Evolutionary conservation across 768 basidiomycete species (phyloP).

Genomic region (Tulasnella sp.): DNA sequence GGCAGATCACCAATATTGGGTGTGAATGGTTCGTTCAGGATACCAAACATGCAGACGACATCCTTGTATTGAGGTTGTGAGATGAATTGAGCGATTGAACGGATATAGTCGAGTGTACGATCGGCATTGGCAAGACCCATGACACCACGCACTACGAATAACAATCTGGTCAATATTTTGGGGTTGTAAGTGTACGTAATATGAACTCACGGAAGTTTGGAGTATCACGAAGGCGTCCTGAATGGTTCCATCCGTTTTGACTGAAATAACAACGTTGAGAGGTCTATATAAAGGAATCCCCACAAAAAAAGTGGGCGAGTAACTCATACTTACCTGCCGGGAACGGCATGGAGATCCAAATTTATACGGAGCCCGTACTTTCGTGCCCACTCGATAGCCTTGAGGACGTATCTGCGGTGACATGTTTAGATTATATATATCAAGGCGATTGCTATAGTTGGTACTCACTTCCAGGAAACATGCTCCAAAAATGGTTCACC

Average conservation of each 20-base stretch:
- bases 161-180: slow-evolving; percentile 18
- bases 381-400: slow-evolving; percentile 65
- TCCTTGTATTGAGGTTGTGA: slow-evolving; percentile 57
- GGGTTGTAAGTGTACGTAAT: slow-evolving; percentile 16
- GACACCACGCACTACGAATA: slow-evolving; percentile 40
- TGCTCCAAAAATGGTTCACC: slow-evolving; percentile 65
- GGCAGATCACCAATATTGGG: slow-evolving; percentile 20
- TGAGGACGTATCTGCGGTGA: slow-evolving; percentile 49
- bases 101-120: slow-evolving; percentile 60
- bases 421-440: slow-evolving; percentile 1
- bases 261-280: neutral
- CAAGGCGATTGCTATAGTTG: neutral
- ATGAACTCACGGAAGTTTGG: slow-evolving; percentile 7
- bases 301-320: neutral
- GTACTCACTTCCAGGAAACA: slow-evolving; percentile 56
- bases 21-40: slow-evolving; percentile 28
- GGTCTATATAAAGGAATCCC: neutral
- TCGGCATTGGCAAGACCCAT: slow-evolving; percentile 85
- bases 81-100: slow-evolving; percentile 68
- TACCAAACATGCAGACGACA: slow-evolving; percentile 33
- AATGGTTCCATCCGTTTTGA: slow-evolving; percentile 39
- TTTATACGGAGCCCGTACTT: slow-evolving; percentile 83
- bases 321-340: slow-evolving; percentile 33
- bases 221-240: slow-evolving; percentile 36
- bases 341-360: slow-evolving; percentile 66